Evolutionary conservation across 1,139 yeast genomes (phyloP).

Genomic region (Suhomyces wounanorum): DNA sequence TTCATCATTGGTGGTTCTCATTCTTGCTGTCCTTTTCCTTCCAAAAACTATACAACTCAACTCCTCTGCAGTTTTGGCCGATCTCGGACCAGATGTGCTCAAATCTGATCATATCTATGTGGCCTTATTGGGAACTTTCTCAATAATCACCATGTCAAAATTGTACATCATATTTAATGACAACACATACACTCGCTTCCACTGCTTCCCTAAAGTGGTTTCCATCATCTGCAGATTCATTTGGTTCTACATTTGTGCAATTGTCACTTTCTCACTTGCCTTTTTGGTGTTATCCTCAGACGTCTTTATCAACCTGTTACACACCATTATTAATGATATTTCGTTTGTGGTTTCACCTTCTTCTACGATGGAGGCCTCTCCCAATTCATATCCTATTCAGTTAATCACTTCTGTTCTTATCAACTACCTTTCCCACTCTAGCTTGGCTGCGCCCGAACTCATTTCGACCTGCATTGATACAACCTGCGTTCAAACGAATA

Average conservation of each 20-base stretch:
- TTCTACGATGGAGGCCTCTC: conserved; percentile 8
- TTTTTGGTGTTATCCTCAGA: conserved; percentile 26
- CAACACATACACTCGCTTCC: conserved; percentile 16
- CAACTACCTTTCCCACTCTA: conserved; percentile 20
- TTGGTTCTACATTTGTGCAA: conserved; percentile 27
- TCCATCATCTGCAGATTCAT: conserved; percentile 22
- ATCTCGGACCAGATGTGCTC: conserved; percentile 13
- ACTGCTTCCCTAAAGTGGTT: conserved; percentile 19
- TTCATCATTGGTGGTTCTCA: background rate
- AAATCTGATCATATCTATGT: conserved; percentile 29
- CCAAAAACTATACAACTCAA: conserved; percentile 23
- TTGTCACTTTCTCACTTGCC: conserved; percentile 18
- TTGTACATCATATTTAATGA: conserved; percentile 18
- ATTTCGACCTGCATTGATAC: conserved; percentile 6
- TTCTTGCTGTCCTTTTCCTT: conserved; percentile 13
- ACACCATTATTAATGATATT: conserved; percentile 11
- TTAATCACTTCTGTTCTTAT: conserved; percentile 22
- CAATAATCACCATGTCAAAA: conserved; percentile 15
- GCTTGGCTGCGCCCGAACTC: conserved; percentile 10
- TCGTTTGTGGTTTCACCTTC: conserved; percentile 4
- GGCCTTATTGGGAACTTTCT: conserved; percentile 21
- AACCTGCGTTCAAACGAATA: conserved; percentile 7
- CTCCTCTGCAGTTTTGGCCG: conserved; percentile 20
- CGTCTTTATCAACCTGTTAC: conserved; percentile 24
- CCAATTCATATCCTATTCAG: conserved; percentile 14